phyloP scores from a whole-genome alignment of 2,329 filamentous ascomycete species.

The Ophiognomonia clavigignenti-juglandacearum region DNA sequence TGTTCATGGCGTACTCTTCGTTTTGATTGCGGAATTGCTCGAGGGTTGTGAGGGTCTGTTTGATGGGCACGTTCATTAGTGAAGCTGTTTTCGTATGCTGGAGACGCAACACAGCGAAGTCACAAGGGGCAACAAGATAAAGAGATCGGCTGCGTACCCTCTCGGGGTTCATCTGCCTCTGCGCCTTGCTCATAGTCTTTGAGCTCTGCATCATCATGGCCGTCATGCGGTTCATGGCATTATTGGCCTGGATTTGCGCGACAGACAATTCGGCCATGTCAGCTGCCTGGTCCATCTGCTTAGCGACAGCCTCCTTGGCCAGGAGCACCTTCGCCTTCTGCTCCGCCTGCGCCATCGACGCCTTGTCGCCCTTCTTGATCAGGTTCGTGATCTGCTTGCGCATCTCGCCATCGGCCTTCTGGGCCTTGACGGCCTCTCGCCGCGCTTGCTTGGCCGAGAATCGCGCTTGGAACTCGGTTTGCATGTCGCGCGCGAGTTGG shows the following conservation, averaged over 20 bases:
- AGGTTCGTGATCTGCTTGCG: constrained; percentile 61
- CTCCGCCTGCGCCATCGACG: constrained; percentile 41
- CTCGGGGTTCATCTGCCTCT: constrained; percentile 55
- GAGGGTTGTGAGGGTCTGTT: constrained; percentile 51
- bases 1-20: constrained; percentile 60
- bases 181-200: constrained; percentile 52
- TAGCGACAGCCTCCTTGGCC: constrained; percentile 55
- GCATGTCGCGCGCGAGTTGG: constrained; percentile 55
- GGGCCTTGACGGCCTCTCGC: constrained; percentile 55
- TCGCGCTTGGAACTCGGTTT: constrained; percentile 59
- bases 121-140: background rate
- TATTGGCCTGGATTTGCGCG: constrained; percentile 60
- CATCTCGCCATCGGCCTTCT: constrained; percentile 55
- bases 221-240: constrained; percentile 61
- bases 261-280: constrained; percentile 59
- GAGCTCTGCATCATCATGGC: constrained; percentile 58
- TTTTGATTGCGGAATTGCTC: constrained; percentile 59
- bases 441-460: constrained; percentile 60
- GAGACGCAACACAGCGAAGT: too few species aligned
- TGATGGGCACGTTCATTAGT: background rate
- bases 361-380: constrained; percentile 55
- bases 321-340: constrained; percentile 60
- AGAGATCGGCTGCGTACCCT: constrained; percentile 32
- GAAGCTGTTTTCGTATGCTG: too few species aligned
- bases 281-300: constrained; percentile 61